Evolutionary conservation across 495 filamentous ascomycete species (phyloP), one percentile per base, ranked within the genome.

Genomic region (Stereocaulon alpinum): DNA sequence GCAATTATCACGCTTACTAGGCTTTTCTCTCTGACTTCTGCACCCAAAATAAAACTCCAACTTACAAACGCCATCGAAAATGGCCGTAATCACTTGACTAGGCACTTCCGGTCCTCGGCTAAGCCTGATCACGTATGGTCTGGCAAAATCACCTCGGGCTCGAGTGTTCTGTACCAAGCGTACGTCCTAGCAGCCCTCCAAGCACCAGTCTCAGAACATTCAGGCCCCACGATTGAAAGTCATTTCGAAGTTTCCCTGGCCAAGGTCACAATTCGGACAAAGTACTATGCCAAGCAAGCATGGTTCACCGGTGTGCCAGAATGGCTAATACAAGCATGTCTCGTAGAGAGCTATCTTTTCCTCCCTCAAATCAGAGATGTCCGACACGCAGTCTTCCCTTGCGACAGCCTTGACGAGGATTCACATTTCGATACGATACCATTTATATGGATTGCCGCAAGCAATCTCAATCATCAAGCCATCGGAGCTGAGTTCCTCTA

Each of bases 311-410:
- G 55, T 29, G 50, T 44, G 15, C 43, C 61, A 7, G 61, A 63
- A 32, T 63, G 56, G 55, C 30, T 59, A 18, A 61, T 64, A 22
- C 62, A 64, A 40, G 62, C 62, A 12, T 61, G 53, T 55, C 54
- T 64, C 6, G 50, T 64, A 18, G 62, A 64, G 30, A 57, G 58
- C 37, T 58, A 55, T 18, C 62, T 64, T 9, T 64, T 64, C 53
- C 59, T 58, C 15, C 58, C 62, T 3, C 62, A 60, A n/a, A 43
- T 64, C 5, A 61, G 49, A n/a, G 42, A 42, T 29, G 45, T 64
- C 1, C 45, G 59, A 27, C 48, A 56, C 37, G 53, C 44, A 18
- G 52, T 61, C 47, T 58, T 64, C 40, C 58, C 58, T 20, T 18
- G n/a, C 15, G 54, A 56, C 17, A 55, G n/a, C 18, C 22, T 58